Percentiles rank a stretch among this genome's conserved stretches.
phyloP scores from a whole-genome alignment of 495 filamentous ascomycete genomes.

The Pyrenopolyporus hunteri region DNA sequence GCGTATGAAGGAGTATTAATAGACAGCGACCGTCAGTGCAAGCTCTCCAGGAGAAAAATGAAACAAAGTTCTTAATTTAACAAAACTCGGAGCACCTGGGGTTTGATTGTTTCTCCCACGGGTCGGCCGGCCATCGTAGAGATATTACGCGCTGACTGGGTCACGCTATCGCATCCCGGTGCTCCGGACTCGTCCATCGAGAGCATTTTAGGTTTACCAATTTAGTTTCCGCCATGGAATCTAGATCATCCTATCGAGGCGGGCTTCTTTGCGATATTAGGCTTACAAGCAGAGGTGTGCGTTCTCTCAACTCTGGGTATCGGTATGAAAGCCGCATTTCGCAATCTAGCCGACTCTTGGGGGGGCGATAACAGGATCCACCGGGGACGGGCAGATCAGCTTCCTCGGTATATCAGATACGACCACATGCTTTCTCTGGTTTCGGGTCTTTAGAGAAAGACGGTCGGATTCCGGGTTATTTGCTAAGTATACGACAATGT shows the following conservation, averaged over 20 bases:
- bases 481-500: too few relatives aligned
- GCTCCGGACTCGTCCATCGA: slow-evolving; percentile 4
- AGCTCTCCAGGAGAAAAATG: neutral
- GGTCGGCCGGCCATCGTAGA: too few relatives aligned
- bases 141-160: neutral
- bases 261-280: neutral
- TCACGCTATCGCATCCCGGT: slow-evolving; percentile 2
- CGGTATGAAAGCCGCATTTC: slow-evolving; percentile 26
- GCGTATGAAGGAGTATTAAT: slow-evolving; percentile 9
- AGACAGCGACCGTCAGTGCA: neutral
- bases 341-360: slow-evolving; percentile 3
- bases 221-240: slow-evolving; percentile 4
- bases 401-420: slow-evolving; percentile 23
- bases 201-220: slow-evolving; percentile 16
- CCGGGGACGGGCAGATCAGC: slow-evolving; percentile 1
- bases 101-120: neutral
- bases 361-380: slow-evolving; percentile 12
- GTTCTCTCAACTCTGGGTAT: slow-evolving; percentile 5
- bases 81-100: neutral
- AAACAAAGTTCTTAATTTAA: slow-evolving; percentile 1
- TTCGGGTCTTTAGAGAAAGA: neutral
- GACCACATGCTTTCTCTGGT: slow-evolving; percentile 7
- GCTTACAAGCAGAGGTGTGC: neutral
- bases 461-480: neutral
- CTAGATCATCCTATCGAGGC: slow-evolving; percentile 6